phyloP scores from a whole-genome alignment of 768 basidiomycete species.

The Calvatia gigantea region DNA sequence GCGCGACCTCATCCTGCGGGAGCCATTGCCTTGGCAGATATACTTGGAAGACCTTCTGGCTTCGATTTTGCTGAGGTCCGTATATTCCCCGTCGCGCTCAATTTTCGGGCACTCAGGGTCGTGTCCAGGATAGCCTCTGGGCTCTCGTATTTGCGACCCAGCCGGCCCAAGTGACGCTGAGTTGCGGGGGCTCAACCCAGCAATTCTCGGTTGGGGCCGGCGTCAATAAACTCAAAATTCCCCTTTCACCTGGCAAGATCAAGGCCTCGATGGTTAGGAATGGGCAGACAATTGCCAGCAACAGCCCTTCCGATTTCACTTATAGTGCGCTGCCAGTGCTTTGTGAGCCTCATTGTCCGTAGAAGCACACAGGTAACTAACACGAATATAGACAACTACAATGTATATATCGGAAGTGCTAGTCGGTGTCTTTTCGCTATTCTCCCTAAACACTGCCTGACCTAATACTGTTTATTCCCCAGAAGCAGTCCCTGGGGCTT shows the following conservation, averaged over 20 bases:
- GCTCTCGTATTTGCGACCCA: conserved; percentile 58
- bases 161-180: conserved; percentile 50
- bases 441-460: no score
- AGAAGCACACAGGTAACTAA: conserved; percentile 10
- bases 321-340: conserved; percentile 30
- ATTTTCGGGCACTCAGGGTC: background rate
- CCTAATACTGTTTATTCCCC: background rate
- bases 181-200: conserved; percentile 34
- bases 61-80: conserved; percentile 49
- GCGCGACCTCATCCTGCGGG: conserved; percentile 60
- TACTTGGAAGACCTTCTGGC: conserved; percentile 43
- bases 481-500: conserved; percentile 11
- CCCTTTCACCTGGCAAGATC: conserved; percentile 53
- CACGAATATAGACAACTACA: conserved; percentile 51
- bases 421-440: conserved; percentile 29
- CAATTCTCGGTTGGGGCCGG: conserved; percentile 45
- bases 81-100: background rate
- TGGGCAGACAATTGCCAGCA: conserved; percentile 47
- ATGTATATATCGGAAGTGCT: conserved; percentile 54
- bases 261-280: conserved; percentile 50
- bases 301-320: conserved; percentile 43
- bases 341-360: conserved; percentile 26
- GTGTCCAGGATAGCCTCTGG: conserved; percentile 55
- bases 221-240: conserved; percentile 58
- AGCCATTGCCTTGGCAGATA: conserved; percentile 41